phyloP scores from a whole-genome alignment of 2,329 filamentous ascomycete species.

The Neofusicoccum umdonicola region DNA sequence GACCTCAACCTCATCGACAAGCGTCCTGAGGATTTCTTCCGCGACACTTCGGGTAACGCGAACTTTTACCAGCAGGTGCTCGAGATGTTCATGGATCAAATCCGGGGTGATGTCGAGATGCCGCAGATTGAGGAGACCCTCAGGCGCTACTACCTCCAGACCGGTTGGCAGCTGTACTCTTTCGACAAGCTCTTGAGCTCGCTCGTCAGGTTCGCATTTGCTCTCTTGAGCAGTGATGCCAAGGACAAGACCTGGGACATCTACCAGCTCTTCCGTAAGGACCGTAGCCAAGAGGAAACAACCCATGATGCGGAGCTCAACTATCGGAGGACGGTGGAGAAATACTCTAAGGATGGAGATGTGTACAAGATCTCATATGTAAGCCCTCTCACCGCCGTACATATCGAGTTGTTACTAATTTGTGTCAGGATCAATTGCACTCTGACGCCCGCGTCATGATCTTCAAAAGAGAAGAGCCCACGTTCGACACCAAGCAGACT shows the following conservation, averaged over 20 bases:
- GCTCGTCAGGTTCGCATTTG: slow-evolving; percentile 74
- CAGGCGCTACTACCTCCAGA: slow-evolving; percentile 85
- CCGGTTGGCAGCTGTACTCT: slow-evolving; percentile 90
- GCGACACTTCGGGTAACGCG: slow-evolving; percentile 58
- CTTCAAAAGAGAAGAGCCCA: slow-evolving; percentile 80
- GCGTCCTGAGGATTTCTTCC: slow-evolving; percentile 71
- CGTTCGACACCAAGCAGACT: slow-evolving; percentile 71
- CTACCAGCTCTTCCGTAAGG: slow-evolving; percentile 79
- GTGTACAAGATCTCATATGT: slow-evolving; percentile 89
- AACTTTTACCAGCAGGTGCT: slow-evolving; percentile 85
- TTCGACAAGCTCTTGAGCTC: slow-evolving; percentile 84
- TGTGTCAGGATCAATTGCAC: slow-evolving; percentile 55
- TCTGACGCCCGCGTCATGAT: slow-evolving; percentile 73
- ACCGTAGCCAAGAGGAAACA: slow-evolving; percentile 77
- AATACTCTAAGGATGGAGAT: slow-evolving; percentile 87
- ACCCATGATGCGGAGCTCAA: slow-evolving; percentile 88
- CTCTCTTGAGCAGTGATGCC: slow-evolving; percentile 79
- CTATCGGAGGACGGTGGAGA: slow-evolving; percentile 87
- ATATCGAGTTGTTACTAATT: slow-evolving; percentile 25
- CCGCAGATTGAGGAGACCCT: slow-evolving; percentile 84
- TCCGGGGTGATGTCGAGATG: slow-evolving; percentile 79
- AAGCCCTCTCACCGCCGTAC: slow-evolving; percentile 46
- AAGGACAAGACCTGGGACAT: slow-evolving; percentile 95
- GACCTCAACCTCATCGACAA: slow-evolving; percentile 83
- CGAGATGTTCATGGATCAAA: slow-evolving; percentile 80